Base-by-base conservation (phyloP, 1,284 basidiomycete genomes). In the Cryptococcus sp. region DNA sequence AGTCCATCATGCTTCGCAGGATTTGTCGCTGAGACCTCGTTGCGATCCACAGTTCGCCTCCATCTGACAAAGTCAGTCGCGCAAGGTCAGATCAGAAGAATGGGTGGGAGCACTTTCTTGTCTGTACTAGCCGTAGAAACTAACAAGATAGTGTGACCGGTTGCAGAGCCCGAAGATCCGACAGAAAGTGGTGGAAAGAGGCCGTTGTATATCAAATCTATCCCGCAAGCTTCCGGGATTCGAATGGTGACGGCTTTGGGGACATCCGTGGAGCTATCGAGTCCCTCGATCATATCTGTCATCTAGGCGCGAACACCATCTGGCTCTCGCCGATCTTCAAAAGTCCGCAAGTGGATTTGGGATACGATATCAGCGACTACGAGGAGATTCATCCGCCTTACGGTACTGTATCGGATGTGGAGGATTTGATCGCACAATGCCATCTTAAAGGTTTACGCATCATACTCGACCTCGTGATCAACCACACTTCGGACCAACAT, bases 261-360 rank as follows among this genome's bases (percentile, higher is more conserved):
- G 79, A 80, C 54, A 61, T 82, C 15, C 64, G 60, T 1, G 80
- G 80, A 13, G 76, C 81, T 57, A 71, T 73, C 51, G 52, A 58
- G 20, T 75, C 76, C 53, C 67, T 82, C 11, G 73, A 76, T 59
- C 80, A 81, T 62, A 63, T 81, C 45, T 73, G 76, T 53, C 63
- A 65, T 26, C 72, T 81, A 17, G 80, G 80, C 6, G 71, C 78
- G 45, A 77, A 78, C 57, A 72, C 69, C 37, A 65, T 81, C 59
- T 81, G 80, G 66, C 60, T 65, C n/a, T 64, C 54, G 22, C 63
- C 63, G 3, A 61, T 62, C 29, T 34, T 34, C 29, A 7, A 34
- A 40, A 67, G 63, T 16, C 74, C 75, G 6, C 69, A 74, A 46
- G 40, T 67, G 58, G 52, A 57, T 48, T 73, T 73, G 66, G 73